Evolutionary conservation across 345 rosid species (phyloP).

Genomic region (Aegle marmelos): DNA sequence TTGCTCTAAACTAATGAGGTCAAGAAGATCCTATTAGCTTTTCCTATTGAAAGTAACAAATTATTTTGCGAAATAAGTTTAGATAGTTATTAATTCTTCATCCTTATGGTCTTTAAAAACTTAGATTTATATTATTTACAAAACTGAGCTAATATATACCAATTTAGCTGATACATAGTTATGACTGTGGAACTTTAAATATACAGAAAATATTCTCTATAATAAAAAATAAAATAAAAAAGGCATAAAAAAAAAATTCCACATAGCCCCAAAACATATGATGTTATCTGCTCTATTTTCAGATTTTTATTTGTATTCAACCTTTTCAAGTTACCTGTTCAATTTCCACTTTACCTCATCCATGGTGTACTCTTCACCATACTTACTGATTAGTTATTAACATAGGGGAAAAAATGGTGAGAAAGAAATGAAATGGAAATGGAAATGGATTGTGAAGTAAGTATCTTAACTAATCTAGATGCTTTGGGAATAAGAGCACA

Average conservation of each 20-base stretch:
- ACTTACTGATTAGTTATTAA: no score
- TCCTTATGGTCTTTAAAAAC: neutral
- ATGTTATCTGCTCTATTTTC: neutral
- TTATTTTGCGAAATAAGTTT: no score
- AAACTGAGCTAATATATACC: neutral
- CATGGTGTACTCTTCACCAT: neutral
- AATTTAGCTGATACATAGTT: no score
- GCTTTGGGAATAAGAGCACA: neutral
- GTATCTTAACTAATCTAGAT: neutral
- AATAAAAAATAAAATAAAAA: no score
- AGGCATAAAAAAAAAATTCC: neutral
- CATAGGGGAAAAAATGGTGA: neutral
- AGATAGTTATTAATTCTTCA: neutral
- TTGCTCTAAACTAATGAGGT: neutral
- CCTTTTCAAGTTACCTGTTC: neutral
- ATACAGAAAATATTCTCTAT: neutral
- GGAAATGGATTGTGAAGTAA: no score
- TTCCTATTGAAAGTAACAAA: neutral
- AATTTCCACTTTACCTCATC: neutral
- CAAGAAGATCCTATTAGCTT: neutral
- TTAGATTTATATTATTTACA: no score
- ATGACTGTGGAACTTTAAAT: neutral
- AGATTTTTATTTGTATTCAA: neutral
- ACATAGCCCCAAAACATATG: neutral
- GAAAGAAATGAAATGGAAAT: no score